Base-by-base conservation (phyloP, 768 basidiomycete species). In the Serendipita sp. region DNA sequence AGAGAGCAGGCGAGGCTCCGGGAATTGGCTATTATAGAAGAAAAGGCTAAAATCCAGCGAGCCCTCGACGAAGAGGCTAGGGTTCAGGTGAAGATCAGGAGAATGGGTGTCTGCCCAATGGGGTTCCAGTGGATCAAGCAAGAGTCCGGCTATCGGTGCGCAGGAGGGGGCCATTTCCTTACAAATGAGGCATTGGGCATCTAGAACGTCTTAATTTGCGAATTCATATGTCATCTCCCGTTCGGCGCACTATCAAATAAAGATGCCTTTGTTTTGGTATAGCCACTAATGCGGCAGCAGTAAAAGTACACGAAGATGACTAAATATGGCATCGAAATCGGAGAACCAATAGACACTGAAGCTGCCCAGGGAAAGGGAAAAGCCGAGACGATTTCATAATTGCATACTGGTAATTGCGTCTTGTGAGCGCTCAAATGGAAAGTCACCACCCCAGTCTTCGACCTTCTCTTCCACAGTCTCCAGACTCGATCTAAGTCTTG, bases 31-130 rank as follows among this genome's bases (percentile, higher is more conserved):
- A 67, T 66, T 50, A 71, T 45, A 37, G 69, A 69, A 0, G 72
- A 71, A 2, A 69, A 78, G 64, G 72, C 67, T 44, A 67, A 69
- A 40, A 71, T 70, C 0, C 67, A 62, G 0, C 69, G 68, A 23
- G 74, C 70, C 3, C 62, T 76, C 63, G 73, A 68, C 13, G 63
- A 73, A 62, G 83, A 84, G 64, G 75, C 69, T 3, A 70, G 71
- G 67, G 75, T 72, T 3, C 83, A 79, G 70, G 65, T 63, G 36
- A 78, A 73, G 62, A 67, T 83, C 15, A 72, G 75, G 0, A 29
- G 63, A 0, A 78, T 83, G 74, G 84, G 84, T 0, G 70, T 78
- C 1, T 85, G 84, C 66, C 69, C 70, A 2, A 71, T 66, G 23
- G 81, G 81, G 0, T 83, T 67, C 64, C 68, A 18, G 6, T 83